A percentile compares a stretch with the other conserved stretches of the same genome.
These are phyloP conservation scores for Pythium vanterpoolii DNA, from an alignment of 352 stramenopile genomes.

Conservation along the genomic window DNA sequence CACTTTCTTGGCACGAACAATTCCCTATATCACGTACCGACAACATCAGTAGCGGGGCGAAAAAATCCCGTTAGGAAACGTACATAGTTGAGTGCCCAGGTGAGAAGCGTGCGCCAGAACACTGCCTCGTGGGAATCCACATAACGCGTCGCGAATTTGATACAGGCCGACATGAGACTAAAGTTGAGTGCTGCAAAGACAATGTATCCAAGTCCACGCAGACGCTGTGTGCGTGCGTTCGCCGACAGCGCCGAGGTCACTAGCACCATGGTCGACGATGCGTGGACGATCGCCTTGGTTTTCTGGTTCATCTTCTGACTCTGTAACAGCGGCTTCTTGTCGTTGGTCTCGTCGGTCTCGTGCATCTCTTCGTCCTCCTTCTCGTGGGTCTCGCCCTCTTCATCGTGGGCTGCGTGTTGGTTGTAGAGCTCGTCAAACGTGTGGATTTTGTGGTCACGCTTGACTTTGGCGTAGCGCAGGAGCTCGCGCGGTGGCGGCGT, in stretches of 20 bases:
- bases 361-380: background rate
- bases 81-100: conserved; percentile 50
- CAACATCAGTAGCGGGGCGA: background rate
- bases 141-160: conserved; percentile 54
- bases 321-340: conserved; percentile 20
- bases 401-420: background rate
- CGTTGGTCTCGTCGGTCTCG: background rate
- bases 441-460: conserved; percentile 20
- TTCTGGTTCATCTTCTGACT: conserved; percentile 24
- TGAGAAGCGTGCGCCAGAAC: conserved; percentile 57
- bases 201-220: conserved; percentile 42
- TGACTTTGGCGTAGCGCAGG: conserved; percentile 15
- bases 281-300: background rate
- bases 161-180: conserved; percentile 57
- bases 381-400: background rate
- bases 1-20: conserved; percentile 34
- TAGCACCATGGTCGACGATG: conserved; percentile 12
- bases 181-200: conserved; percentile 54
- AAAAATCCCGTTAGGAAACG: background rate
- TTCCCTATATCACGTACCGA: conserved; percentile 18
- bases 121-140: conserved; percentile 58
- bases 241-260: conserved; percentile 2
- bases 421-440: conserved; percentile 25
- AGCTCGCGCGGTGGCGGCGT: conserved; percentile 13
- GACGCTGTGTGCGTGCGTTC: conserved; percentile 20